Evolutionary conservation across 1,139 yeast species (phyloP).

Genomic region (Blastobotrys apis): DNA sequence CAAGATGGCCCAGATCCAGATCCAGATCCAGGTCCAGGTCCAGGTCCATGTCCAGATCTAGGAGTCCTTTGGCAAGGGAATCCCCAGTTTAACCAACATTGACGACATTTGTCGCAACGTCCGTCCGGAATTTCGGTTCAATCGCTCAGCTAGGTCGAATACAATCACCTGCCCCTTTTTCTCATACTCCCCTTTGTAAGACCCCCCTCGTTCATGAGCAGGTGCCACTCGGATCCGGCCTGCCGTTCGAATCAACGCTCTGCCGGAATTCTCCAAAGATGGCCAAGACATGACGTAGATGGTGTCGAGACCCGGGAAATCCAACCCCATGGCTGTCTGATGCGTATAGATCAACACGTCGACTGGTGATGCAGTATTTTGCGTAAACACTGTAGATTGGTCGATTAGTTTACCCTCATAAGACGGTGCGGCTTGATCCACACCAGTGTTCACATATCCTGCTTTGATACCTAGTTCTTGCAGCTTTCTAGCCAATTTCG

Average conservation of each 20-base stretch:
- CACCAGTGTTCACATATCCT: neutral
- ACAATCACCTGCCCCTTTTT: conserved; percentile 5
- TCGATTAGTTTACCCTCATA: no score
- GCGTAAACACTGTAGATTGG: neutral
- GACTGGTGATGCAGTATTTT: neutral
- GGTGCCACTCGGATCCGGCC: conserved; percentile 1
- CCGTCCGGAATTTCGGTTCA: no score
- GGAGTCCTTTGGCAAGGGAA: no score
- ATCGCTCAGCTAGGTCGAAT: no score
- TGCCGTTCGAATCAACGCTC: conserved; percentile 5
- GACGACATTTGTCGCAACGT: no score
- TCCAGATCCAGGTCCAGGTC: no score
- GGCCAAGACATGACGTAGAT: conserved; percentile 19
- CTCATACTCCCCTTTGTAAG: neutral
- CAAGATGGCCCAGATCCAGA: no score
- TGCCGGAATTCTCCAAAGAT: conserved; percentile 4
- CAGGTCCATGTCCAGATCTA: no score
- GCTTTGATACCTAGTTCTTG: neutral
- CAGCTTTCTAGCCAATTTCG: neutral
- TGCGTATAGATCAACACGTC: conserved; percentile 9
- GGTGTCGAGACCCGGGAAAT: conserved; percentile 17
- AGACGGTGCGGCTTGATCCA: neutral
- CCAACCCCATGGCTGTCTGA: no score
- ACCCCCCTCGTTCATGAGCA: conserved; percentile 6
- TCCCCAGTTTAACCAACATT: no score